Percentiles rank a stretch among this genome's conserved stretches.
Conservation (phyloP, 2,329 filamentous ascomycete genomes). For the Cordyceps farinosa region DNA sequence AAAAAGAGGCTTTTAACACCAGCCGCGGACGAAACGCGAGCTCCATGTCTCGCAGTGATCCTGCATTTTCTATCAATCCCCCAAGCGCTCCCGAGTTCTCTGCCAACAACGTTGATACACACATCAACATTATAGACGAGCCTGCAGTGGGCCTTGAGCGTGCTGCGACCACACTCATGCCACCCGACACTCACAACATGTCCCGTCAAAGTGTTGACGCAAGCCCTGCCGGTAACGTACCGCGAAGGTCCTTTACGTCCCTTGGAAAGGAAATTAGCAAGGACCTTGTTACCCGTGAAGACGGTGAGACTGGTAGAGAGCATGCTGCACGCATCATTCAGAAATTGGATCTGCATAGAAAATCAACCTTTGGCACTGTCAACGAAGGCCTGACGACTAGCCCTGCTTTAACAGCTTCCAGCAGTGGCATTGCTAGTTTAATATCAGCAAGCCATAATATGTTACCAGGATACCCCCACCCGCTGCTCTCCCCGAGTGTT, state of each 20-base stretch:
- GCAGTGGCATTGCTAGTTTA: constrained; percentile 73
- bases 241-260: constrained; percentile 54
- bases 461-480: constrained; percentile 56
- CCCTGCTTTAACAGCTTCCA: constrained; percentile 36
- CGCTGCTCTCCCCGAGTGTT: constrained; percentile 28
- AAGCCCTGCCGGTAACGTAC: constrained; percentile 37
- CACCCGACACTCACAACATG: constrained; percentile 52
- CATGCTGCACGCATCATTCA: constrained; percentile 88
- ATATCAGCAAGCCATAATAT: constrained; percentile 81
- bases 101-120: constrained; percentile 68
- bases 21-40: constrained; percentile 52
- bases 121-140: constrained; percentile 55
- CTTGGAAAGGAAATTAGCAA: constrained; percentile 41
- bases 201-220: constrained; percentile 72
- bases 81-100: constrained; percentile 88
- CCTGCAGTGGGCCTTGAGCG: constrained; percentile 48
- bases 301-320: constrained; percentile 72
- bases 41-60: constrained; percentile 51
- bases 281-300: constrained; percentile 43
- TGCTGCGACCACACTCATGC: constrained; percentile 61
- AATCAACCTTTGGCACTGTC: constrained; percentile 56
- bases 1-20: constrained; percentile 83
- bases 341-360: constrained; percentile 85
- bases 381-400: constrained; percentile 35
- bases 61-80: constrained; percentile 89